A percentile compares a stretch with the other conserved stretches of the same genome.
These are phyloP conservation scores for Phytophthora ramorum DNA, from an alignment of 352 stramenopile species.

Conservation along the genomic window DNA sequence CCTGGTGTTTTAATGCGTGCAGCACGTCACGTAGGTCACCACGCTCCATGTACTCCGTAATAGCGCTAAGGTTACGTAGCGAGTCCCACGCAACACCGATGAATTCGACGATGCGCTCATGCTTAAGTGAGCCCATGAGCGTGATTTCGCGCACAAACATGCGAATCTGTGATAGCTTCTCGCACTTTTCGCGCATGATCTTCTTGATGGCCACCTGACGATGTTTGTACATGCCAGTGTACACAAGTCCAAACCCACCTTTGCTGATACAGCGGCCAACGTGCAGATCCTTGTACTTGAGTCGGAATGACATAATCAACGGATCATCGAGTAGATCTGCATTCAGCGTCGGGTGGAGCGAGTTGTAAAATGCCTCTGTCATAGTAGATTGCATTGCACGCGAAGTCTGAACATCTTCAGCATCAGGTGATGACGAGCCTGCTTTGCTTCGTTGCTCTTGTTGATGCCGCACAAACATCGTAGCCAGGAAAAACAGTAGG, in stretches of 20 bases:
- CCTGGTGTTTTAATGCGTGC: constrained; percentile 42
- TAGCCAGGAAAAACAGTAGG: constrained; percentile 42
- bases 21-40: constrained; percentile 73
- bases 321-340: constrained; percentile 46
- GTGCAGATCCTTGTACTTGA: constrained; percentile 48
- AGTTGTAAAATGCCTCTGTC: constrained; percentile 51
- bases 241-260: constrained; percentile 54
- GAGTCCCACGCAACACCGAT: constrained; percentile 74
- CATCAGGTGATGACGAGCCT: constrained; percentile 12
- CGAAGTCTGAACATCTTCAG: constrained; percentile 28
- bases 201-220: constrained; percentile 53
- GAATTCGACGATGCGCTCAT: constrained; percentile 76
- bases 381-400: constrained; percentile 25
- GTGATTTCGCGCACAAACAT: constrained; percentile 65
- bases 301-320: constrained; percentile 41
- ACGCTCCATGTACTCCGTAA: constrained; percentile 82
- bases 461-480: constrained; percentile 20
- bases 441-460: constrained; percentile 19
- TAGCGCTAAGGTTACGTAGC: constrained; percentile 54
- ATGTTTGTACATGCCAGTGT: constrained; percentile 40
- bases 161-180: constrained; percentile 42
- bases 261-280: constrained; percentile 52
- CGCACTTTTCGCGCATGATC: constrained; percentile 44
- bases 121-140: constrained; percentile 66
- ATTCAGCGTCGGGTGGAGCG: constrained; percentile 44